Evolutionary conservation across 768 basidiomycete species (phyloP), one percentile per base, ranked within the genome.

Genomic region (Galerina sulciceps): DNA sequence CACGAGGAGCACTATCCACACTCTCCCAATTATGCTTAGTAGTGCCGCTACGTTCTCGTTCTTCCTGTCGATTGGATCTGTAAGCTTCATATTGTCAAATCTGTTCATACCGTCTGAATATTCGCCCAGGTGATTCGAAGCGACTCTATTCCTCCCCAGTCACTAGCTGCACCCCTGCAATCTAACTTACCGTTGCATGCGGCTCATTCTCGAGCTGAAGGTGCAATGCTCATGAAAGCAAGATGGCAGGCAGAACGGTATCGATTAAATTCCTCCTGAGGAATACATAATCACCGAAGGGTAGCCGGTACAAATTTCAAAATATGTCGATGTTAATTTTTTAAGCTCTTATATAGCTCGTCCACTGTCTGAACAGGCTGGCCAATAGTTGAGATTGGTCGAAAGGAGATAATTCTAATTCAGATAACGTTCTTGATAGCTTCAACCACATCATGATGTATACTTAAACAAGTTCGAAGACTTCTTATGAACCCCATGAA

Each of bases 41-140:
- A 99, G 96, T 66, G 96, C 93, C 5, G 96, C 96, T 8, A 97
- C 96, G 0, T 99, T 99, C 73, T 90, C 89, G 2, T 98, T 98
- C 79, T 99, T 99, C 88, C 88, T 99, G 60, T 86, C 94, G 40
- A 93, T 97, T 68, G 91, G 94, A 69, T 94, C 94, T 31, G 94
- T 96, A 69, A 67, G 87, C 58, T 20, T 45, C 17, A 23, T 34
- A 4, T 44, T 17, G 4, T 31, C 11, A n/a, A n/a, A 15, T 26
- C 26, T 5, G 8, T 34, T 13, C 15, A 13, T 35, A 20, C 53
- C 20, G 52, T 55, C 59, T 53, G 53, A 45, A 49, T 49, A 46
- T 58, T 57, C 31, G 43, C 55, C 44, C 23, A 96, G 94, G 94
- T 96, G 34, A 96, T 97, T 60, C 91, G 94, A 59, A 96, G 87